Evolutionary conservation across 108 stramenopile species (phyloP).

Genomic region (Poteriospumella lacustris): DNA sequence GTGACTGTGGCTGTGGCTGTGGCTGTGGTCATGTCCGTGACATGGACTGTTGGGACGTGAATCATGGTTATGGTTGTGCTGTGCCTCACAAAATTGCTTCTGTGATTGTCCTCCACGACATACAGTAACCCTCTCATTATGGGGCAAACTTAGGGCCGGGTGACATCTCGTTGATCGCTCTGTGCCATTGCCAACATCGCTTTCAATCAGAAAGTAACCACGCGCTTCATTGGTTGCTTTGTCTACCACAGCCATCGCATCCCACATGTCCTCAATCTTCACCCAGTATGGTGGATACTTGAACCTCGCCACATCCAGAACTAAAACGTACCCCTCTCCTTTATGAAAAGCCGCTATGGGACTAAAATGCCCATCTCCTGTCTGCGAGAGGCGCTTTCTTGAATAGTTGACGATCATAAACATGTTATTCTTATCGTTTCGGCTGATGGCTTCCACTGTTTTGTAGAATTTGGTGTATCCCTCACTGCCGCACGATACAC

Average conservation of each 20-base stretch:
- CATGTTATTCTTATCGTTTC: background rate
- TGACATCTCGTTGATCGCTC: too few relatives aligned
- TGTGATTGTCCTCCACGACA: too few relatives aligned
- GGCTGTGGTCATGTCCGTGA: too few relatives aligned
- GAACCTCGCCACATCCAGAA: slow-evolving; percentile 95
- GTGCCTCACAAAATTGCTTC: too few relatives aligned
- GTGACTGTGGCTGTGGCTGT: too few relatives aligned
- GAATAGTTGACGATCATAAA: slow-evolving; percentile 65
- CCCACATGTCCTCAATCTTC: slow-evolving; percentile 56
- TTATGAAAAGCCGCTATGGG: slow-evolving; percentile 76
- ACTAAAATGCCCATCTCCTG: slow-evolving; percentile 88
- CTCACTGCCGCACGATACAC: background rate
- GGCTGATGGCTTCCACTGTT: background rate
- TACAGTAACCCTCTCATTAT: too few relatives aligned
- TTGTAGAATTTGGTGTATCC: background rate
- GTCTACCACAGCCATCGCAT: slow-evolving; percentile 70
- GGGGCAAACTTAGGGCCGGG: too few relatives aligned
- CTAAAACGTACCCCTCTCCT: slow-evolving; percentile 66
- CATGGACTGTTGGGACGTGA: too few relatives aligned
- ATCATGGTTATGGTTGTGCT: too few relatives aligned
- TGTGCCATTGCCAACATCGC: background rate
- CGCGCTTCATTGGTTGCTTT: slow-evolving; percentile 63
- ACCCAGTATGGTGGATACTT: slow-evolving; percentile 94
- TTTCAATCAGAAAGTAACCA: slow-evolving; percentile 70
- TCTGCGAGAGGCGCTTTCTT: slow-evolving; percentile 60